phyloP scores from a whole-genome alignment of 129 eudicot genomes.

The Smallanthus sonchifolius region DNA sequence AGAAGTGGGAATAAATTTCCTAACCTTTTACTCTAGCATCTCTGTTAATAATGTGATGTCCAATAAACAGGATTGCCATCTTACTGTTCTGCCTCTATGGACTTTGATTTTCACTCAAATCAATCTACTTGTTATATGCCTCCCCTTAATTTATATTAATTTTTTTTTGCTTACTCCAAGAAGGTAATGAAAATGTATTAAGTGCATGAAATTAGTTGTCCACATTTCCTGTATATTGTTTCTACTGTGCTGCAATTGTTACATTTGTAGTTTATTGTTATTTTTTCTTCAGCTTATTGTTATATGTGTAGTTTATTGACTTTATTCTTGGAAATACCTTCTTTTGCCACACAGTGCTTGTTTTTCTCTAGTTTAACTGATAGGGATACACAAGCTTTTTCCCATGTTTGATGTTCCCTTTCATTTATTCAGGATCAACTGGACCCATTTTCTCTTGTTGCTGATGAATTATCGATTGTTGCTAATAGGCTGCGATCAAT shows the following conservation, averaged over 20 bases:
- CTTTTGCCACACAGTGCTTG: background rate
- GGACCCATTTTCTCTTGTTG: slow-evolving; percentile 91
- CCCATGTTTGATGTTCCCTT: background rate
- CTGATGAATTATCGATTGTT: slow-evolving; percentile 73
- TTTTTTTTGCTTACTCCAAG: background rate
- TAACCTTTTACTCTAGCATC: background rate
- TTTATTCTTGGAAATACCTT: background rate
- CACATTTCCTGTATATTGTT: too few relatives aligned
- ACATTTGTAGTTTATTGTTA: too few relatives aligned
- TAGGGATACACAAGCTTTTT: background rate
- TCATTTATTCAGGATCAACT: slow-evolving; percentile 49
- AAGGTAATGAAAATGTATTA: background rate
- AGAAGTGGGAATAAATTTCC: background rate
- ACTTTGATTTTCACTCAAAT: background rate
- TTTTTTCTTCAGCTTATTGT: too few relatives aligned
- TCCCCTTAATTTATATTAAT: background rate
- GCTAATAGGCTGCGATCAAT: slow-evolving; percentile 69
- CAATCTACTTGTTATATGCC: background rate
- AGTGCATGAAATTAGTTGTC: too few relatives aligned
- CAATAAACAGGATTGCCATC: background rate
- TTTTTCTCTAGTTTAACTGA: background rate
- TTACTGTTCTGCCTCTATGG: background rate
- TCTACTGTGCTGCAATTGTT: too few relatives aligned
- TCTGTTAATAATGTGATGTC: background rate
- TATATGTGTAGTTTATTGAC: too few relatives aligned